These are phyloP conservation scores for Solanum tarijense DNA, from an alignment of 257 asterid species.

Conservation along the genomic window DNA sequence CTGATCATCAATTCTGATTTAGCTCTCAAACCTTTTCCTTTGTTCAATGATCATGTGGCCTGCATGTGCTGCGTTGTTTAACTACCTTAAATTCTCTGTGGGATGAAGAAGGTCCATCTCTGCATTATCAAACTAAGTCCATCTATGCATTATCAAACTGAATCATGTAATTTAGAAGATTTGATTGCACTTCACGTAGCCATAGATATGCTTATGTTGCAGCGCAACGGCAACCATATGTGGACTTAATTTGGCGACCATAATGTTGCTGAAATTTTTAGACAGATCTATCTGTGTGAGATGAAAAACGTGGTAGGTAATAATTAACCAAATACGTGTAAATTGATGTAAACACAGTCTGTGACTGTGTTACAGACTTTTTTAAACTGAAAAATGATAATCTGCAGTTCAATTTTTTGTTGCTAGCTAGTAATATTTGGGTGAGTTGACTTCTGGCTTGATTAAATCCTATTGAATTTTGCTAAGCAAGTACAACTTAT, in stretches of 20 bases:
- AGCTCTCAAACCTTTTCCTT: background rate
- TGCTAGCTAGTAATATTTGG: background rate
- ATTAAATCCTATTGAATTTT: background rate
- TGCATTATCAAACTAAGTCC: background rate
- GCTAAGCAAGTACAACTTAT: background rate
- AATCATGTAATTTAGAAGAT: background rate
- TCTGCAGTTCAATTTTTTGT: background rate
- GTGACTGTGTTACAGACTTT: background rate
- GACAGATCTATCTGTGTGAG: background rate
- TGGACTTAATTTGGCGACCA: background rate
- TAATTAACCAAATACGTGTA: background rate
- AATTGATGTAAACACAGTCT: background rate
- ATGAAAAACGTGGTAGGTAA: background rate
- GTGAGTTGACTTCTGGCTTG: background rate
- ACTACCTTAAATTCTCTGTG: background rate
- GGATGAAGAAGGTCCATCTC: background rate
- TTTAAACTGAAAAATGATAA: background rate
- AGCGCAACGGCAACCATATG: background rate
- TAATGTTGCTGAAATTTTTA: background rate
- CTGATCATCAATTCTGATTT: background rate
- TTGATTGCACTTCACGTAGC: background rate
- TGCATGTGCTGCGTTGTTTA: background rate
- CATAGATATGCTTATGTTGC: background rate
- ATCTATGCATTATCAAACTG: background rate
- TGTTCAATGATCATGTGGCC: background rate